Percentiles rank a stretch among this genome's conserved stretches.
phyloP scores from a whole-genome alignment of 2,329 filamentous ascomycete genomes.

The Fusarium bulbicola region DNA sequence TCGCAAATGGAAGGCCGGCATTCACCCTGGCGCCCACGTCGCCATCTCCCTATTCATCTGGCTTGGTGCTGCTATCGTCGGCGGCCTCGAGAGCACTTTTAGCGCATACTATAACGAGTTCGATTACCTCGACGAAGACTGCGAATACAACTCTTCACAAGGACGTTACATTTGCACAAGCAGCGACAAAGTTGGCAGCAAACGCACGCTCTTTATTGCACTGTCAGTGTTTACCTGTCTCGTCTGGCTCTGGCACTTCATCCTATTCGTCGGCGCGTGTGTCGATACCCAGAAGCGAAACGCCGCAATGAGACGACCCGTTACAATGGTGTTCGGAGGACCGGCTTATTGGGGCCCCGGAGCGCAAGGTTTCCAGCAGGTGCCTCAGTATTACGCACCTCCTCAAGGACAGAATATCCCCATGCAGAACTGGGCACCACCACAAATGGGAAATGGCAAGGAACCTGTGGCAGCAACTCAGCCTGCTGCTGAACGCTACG shows the following conservation, averaged over 20 bases:
- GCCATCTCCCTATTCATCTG: slow-evolving; percentile 54
- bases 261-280: slow-evolving; percentile 53
- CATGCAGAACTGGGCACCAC: slow-evolving; percentile 24
- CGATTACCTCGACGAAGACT: slow-evolving; percentile 20
- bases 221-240: slow-evolving; percentile 38
- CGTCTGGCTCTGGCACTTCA: slow-evolving; percentile 47
- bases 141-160: slow-evolving; percentile 12
- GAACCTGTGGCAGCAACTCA: slow-evolving; percentile 8
- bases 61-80: slow-evolving; percentile 45
- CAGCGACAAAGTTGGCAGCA: slow-evolving; percentile 2
- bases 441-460: slow-evolving; percentile 15
- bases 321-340: slow-evolving; percentile 41
- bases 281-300: slow-evolving; percentile 50
- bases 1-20: slow-evolving; percentile 47
- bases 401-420: slow-evolving; percentile 31
- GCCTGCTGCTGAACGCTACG: slow-evolving; percentile 13
- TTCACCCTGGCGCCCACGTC: slow-evolving; percentile 57
- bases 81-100: slow-evolving; percentile 37
- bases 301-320: slow-evolving; percentile 25
- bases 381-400: slow-evolving; percentile 34
- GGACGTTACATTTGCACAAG: slow-evolving; percentile 2
- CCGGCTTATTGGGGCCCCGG: slow-evolving; percentile 44
- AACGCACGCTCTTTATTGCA: slow-evolving; percentile 27
- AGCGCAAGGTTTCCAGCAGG: slow-evolving; percentile 45
- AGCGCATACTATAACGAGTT: slow-evolving; percentile 17